Evolutionary conservation across 257 asterid species (phyloP), one percentile per base, ranked within the genome.

Genomic region (Verbena officinalis): DNA sequence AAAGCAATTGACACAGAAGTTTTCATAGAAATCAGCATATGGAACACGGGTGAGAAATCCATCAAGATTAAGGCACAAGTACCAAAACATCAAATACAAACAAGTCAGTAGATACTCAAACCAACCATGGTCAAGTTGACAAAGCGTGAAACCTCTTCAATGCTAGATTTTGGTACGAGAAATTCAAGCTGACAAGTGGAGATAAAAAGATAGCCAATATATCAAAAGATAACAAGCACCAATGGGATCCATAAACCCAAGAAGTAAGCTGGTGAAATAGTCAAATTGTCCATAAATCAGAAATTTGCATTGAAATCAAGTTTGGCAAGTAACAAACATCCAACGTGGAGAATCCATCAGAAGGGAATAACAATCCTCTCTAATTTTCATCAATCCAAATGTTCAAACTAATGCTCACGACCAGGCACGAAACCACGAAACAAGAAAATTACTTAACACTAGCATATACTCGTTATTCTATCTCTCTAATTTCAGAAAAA

Each of bases 11-110:
- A 63, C 10, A 15, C 38, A 10, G n/a, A 44, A 20, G 17, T 30
- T 24, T 1, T 31, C n/a, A 4, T 14, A 5, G 46, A 42, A 15
- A 44, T 61, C 56, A 40, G 21, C 30, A 45, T 68, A 43, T 6
- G 1, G 27, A 20, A 31, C 17, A 61, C 50, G 13, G 30, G 11
- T 31, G 52, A 59, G n/a, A 48, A 49, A 34, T 50, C 52, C 53
- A 69, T 44, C 11, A 17, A 70, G 52, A 45, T 42, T 27, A 64
- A 44, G 31, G 36, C 68, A 53, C 43, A 21, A 30, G 43, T 36
- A 44, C 42, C 23, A 75, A 17, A 53, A 48, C 64, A 38, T 3
- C 13, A 27, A 34, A 39, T 20, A 10, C 46, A 46, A 71, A 55
- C 42, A 52, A 34, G 55, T 44, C 45, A 51, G n/a, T 8, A 27